A percentile compares a stretch with the other conserved stretches of the same genome.
Conservation (phyloP, 2,329 filamentous ascomycete genomes). For the Curvularia sp. region DNA sequence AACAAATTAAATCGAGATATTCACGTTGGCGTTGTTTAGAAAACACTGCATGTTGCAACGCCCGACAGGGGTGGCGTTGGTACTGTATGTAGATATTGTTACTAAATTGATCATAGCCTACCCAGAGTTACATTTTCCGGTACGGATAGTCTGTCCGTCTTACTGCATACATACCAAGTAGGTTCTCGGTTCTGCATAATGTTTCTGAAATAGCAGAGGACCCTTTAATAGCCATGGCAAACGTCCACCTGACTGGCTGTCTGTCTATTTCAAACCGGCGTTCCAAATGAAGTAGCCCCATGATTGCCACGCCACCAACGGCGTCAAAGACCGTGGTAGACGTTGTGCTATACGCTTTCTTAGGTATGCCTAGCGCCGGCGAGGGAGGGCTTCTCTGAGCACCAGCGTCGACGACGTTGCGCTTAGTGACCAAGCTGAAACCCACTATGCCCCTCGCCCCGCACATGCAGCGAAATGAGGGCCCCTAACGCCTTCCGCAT, state of each 20-base stretch:
- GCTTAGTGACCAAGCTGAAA: conserved; percentile 18
- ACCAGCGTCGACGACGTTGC: conserved; percentile 14
- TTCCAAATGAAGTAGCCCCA: not conserved
- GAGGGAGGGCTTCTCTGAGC: conserved; percentile 13
- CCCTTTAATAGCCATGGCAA: conserved; percentile 3
- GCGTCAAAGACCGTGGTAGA: not conserved
- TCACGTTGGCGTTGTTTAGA: not conserved
- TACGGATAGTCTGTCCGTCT: conserved; percentile 6
- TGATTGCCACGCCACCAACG: not conserved
- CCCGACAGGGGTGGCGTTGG: not conserved
- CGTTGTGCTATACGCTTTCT: not conserved
- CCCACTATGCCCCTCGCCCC: conserved; percentile 10
- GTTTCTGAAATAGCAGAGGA: not conserved
- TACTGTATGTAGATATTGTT: not conserved
- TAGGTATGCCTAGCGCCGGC: conserved; percentile 16
- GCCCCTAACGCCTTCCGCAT: conserved; percentile 7
- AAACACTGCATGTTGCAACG: conserved; percentile 1
- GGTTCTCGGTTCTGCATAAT: not conserved
- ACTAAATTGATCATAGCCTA: conserved; percentile 3
- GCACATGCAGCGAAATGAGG: conserved; percentile 14
- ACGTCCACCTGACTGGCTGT: conserved; percentile 1
- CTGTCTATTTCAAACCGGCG: conserved; percentile 4
- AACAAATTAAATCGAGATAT: not conserved
- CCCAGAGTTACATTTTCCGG: not conserved
- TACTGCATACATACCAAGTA: conserved; percentile 1